These are phyloP conservation scores for Lasiosphaeria ovina DNA, from an alignment of 495 filamentous ascomycete genomes.

Conservation along the genomic window DNA sequence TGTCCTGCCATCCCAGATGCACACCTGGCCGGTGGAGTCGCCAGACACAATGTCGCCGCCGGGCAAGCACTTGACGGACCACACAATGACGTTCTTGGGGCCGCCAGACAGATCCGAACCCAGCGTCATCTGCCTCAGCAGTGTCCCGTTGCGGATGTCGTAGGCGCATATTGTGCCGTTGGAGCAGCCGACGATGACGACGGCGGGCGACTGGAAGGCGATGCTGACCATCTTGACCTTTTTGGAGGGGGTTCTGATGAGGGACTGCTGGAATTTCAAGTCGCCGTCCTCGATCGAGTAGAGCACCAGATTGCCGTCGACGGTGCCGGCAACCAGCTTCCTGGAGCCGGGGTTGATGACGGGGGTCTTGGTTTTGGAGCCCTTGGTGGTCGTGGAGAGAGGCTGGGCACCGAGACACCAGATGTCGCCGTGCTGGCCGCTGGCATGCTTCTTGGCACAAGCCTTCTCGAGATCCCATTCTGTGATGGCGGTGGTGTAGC, in stretches of 20 bases:
- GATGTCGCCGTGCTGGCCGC: constrained; percentile 91
- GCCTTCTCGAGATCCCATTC: constrained; percentile 90
- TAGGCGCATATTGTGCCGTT: constrained; percentile 89
- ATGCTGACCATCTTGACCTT: constrained; percentile 84
- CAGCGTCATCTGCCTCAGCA: constrained; percentile 77
- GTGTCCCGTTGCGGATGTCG: constrained; percentile 74
- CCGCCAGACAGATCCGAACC: constrained; percentile 72
- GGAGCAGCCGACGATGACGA: constrained; percentile 83
- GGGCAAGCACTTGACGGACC: constrained; percentile 82
- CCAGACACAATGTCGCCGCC: constrained; percentile 91
- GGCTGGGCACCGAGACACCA: constrained; percentile 97
- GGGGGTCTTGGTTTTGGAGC: constrained; percentile 14
- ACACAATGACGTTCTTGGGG: constrained; percentile 82
- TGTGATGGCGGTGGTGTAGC: constrained; percentile 85
- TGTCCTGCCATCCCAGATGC: constrained; percentile 90
- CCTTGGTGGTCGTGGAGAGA: constrained; percentile 18
- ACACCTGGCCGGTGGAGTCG: constrained; percentile 88
- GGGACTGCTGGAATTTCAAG: constrained; percentile 64
- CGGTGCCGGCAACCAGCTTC: constrained; percentile 83
- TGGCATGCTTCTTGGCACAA: constrained; percentile 71
- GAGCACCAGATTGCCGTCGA: constrained; percentile 83
- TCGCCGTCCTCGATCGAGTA: constrained; percentile 81
- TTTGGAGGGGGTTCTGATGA: constrained; percentile 72
- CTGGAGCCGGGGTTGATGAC: constrained; percentile 11
- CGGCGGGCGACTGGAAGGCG: constrained; percentile 78